Base-by-base conservation (phyloP, 2,329 filamentous ascomycete genomes). In the Penicillium sp. region DNA sequence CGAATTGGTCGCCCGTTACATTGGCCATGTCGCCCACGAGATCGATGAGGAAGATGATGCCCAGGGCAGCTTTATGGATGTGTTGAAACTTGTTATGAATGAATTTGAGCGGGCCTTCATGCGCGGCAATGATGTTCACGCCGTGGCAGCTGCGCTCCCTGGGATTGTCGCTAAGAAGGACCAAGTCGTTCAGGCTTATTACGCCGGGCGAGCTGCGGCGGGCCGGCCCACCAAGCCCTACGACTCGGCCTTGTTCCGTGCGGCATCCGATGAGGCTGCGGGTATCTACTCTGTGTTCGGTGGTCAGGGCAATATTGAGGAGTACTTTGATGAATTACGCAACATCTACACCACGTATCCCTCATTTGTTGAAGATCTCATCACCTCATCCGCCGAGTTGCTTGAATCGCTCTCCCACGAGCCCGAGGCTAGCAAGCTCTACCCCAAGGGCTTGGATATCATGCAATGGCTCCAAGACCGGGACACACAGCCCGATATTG, bases 231-330 rank as follows among this genome's bases (percentile, higher is more conserved):
- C 96, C 68, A 91, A 90, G 74, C 82, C 89, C 25, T 92, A 99
- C 70, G 88, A 95, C 68, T 97, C 95, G 34, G 95, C 93, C 30
- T 80, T 99, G 39, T 82, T 96, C 66, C 83, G 93, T 60, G 92
- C 93, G 42, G 89, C 89, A 9, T 84, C 87, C 39, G 91, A 96
- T 55, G 86, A 83, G 54, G 84, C 85, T 48, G 91, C 91, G 46
- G 86, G 83, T 62, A 82, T 99, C 52, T 99, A 95, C 76, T 91
- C 86, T 58, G 90, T 99, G 54, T 95, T 97, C 60, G 93, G 93
- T 52, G 93, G 93, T 6, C 93, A 99, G 71, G 93, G 93, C 62
- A 99, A 99, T 72, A 97, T 99, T 57, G 92, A 99, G 73, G 95
- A 99, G 75, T 99, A 99, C 75, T 99, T 99, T 65, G 92, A 99